Conservation (phyloP, 2,329 filamentous ascomycete genomes). For the Bipolaris oryzae region DNA sequence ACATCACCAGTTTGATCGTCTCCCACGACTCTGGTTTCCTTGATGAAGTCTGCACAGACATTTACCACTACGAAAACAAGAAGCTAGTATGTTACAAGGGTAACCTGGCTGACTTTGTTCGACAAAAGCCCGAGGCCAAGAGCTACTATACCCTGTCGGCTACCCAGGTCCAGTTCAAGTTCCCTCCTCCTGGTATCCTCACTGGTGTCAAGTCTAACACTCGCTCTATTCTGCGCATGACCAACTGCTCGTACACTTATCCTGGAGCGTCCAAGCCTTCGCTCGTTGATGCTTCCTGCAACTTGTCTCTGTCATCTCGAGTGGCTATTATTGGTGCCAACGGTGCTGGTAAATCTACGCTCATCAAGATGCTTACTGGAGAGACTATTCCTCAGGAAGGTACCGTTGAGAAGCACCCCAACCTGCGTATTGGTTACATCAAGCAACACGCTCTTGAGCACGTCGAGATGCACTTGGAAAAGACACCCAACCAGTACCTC, state of each 20-base stretch:
- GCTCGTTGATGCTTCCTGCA: constrained; percentile 84
- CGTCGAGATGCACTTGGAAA: constrained; percentile 99
- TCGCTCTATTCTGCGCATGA: constrained; percentile 94
- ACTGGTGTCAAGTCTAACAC: constrained; percentile 95
- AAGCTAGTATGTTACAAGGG: constrained; percentile 88
- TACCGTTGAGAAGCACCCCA: constrained; percentile 97
- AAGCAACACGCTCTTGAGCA: constrained; percentile 99
- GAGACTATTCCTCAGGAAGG: constrained; percentile 83
- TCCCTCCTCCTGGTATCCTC: constrained; percentile 92
- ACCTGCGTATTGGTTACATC: constrained; percentile 98
- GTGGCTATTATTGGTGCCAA: constrained; percentile 97
- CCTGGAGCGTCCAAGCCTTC: constrained; percentile 87
- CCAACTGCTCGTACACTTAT: constrained; percentile 88
- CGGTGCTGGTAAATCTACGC: constrained; percentile 95
- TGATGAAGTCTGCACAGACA: constrained; percentile 96
- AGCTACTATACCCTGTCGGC: constrained; percentile 96
- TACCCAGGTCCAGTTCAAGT: constrained; percentile 93
- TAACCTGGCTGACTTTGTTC: constrained; percentile 83
- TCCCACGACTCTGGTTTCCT: constrained; percentile 98
- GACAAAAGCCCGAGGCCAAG: constrained; percentile 90
- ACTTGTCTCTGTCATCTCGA: constrained; percentile 85
- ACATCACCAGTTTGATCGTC: constrained; percentile 97
- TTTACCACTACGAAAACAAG: constrained; percentile 99
- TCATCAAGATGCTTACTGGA: constrained; percentile 96
- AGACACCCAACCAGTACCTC: constrained; percentile 98